Conservation (phyloP, 176 grass and related monocot species). For the Stipa capillata region DNA sequence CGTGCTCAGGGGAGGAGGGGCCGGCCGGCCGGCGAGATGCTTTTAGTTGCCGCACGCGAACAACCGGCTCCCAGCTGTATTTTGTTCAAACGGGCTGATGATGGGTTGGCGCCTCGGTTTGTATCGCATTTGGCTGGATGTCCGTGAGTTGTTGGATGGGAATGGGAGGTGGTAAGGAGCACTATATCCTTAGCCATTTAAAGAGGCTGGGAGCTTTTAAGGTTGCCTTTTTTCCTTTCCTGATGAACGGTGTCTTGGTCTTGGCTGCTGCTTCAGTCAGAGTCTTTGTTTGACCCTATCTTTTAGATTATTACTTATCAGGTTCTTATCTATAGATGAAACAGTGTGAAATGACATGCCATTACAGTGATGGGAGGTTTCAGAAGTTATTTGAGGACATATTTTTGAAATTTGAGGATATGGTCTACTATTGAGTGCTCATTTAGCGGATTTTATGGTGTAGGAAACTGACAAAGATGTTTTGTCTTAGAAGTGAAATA, state of each 20-base stretch:
- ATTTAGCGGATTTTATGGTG: not conserved
- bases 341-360: not conserved
- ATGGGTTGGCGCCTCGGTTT: slow-evolving; percentile 9
- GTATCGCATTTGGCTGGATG: not conserved
- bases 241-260: not conserved
- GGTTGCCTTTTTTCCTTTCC: not conserved
- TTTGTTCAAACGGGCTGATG: slow-evolving; percentile 14
- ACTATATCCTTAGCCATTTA: slow-evolving; percentile 4
- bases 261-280: slow-evolving; percentile 1
- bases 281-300: not conserved
- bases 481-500: not conserved
- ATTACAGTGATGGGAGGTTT: not conserved
- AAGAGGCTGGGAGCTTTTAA: not conserved
- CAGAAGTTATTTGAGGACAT: slow-evolving; percentile 3
- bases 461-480: not conserved
- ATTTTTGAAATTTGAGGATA: not conserved
- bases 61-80: slow-evolving; percentile 11
- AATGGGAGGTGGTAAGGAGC: slow-evolving; percentile 20
- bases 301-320: not conserved
- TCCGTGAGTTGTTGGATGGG: not conserved
- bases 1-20: not conserved
- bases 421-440: not conserved
- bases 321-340: not conserved
- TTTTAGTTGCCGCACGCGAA: not conserved
- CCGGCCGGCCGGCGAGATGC: not conserved